Evolutionary conservation across 2,329 filamentous ascomycete genomes (phyloP), one percentile per base, ranked within the genome.

Genomic region (Phialophora chinensis): DNA sequence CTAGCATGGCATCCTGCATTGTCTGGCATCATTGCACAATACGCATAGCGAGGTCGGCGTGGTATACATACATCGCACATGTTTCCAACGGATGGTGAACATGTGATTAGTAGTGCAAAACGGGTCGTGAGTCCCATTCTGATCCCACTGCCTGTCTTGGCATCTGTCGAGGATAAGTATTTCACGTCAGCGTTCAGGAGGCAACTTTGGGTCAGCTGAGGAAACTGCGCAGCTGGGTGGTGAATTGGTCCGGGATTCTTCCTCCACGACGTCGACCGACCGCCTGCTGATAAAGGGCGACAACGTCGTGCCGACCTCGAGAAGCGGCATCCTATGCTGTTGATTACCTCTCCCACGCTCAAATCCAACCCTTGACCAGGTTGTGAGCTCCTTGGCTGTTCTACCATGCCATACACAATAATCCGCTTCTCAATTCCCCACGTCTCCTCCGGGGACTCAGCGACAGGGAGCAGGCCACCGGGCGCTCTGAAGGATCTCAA

Each of bases 1-100:
- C 27, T 27, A 52, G 49, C 49, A 23, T 52, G 49, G 49, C 25
- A 52, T 52, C 3, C 38, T 52, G 49, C 49, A 27, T 52, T 52
- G 1, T 52, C 20, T 50, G 49, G 49, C 20, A 27, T 29, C 49
- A 23, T 14, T 52, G 20, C 20, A 52, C n/a, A 14, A 52, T 23
- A 52, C 10, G 20, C 49, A 52, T 52, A 52, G 10, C 25, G 20
- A 12, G 49, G 25, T 8, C 6, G 25, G 49, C 49, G 11, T 52
- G 49, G 25, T 23, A 29, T 25, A 29, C 20, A 52, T 23, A 25
- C 20, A 12, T 25, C 10, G 49, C 20, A 29, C 49, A 52, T 12
- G 20, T 52, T 29, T 25, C 4, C 49, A 27, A 10, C 49, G 20
- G 20, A 20, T 5, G 12, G 20, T 14, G 44, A 27, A 12, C 49